These are phyloP conservation scores for Pleurotus eryngii DNA, from an alignment of 768 basidiomycete species.

Conservation along the genomic window DNA sequence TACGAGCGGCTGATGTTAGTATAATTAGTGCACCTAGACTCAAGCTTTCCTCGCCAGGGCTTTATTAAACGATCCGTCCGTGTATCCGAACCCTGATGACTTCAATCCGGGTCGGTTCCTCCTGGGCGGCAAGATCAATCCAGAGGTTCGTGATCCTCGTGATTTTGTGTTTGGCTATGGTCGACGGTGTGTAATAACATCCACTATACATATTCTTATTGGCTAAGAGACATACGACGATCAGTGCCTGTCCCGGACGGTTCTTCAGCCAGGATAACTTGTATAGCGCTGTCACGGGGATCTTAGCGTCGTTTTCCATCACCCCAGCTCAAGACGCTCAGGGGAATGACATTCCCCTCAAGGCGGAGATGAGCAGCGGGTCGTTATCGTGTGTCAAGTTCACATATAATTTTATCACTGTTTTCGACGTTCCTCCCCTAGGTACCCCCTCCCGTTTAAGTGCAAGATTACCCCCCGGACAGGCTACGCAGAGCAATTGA, in stretches of 20 bases:
- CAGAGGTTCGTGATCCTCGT: slow-evolving; percentile 9
- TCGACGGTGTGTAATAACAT: slow-evolving; percentile 5
- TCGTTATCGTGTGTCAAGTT: slow-evolving; percentile 15
- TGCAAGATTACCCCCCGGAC: slow-evolving; percentile 20
- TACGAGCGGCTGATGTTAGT: slow-evolving; percentile 7
- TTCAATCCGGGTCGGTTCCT: slow-evolving; percentile 8
- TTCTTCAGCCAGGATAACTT: slow-evolving; percentile 18
- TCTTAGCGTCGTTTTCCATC: slow-evolving; percentile 22
- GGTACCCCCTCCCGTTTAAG: slow-evolving; percentile 22
- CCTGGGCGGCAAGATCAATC: slow-evolving; percentile 13
- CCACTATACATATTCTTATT: neutral
- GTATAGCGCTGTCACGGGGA: slow-evolving; percentile 19
- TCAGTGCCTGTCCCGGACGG: slow-evolving; percentile 23
- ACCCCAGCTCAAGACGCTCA: slow-evolving; percentile 15
- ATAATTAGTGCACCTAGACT: neutral
- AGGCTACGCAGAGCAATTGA: neutral
- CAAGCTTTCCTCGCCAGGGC: neutral
- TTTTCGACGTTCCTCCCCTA: neutral
- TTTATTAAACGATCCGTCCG: neutral
- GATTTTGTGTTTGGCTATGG: slow-evolving; percentile 13
- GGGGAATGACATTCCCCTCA: slow-evolving; percentile 13
- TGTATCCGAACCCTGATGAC: neutral
- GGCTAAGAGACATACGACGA: neutral
- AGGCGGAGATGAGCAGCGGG: slow-evolving; percentile 16
- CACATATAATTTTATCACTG: neutral